These are phyloP conservation scores for Candida sojae DNA, from an alignment of 1,139 yeast species.

Conservation along the genomic window DNA sequence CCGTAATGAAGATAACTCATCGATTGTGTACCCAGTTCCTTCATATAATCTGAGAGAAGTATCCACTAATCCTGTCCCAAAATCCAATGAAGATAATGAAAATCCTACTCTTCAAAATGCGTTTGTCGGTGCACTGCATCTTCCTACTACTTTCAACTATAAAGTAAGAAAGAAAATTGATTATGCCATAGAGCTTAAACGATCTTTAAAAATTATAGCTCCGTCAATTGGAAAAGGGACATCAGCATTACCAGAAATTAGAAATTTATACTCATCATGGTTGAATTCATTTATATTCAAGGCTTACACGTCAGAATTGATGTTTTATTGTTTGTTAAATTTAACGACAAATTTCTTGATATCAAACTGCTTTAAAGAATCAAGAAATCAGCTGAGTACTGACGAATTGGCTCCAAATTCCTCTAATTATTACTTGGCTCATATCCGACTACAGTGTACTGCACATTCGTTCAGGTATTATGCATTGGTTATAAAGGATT, in stretches of 20 bases:
- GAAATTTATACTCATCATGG: slow-evolving; percentile 37
- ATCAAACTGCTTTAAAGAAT: slow-evolving; percentile 31
- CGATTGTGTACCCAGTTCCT: slow-evolving; percentile 39
- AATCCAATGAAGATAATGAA: neutral
- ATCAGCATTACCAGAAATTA: slow-evolving; percentile 30
- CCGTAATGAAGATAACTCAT: slow-evolving; percentile 28
- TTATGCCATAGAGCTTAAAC: slow-evolving; percentile 17
- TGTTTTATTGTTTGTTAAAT: slow-evolving; percentile 43
- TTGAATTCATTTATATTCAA: slow-evolving; percentile 33
- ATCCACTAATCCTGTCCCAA: neutral
- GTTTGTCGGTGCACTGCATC: slow-evolving; percentile 15
- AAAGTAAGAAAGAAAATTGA: slow-evolving; percentile 14
- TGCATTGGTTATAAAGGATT: slow-evolving; percentile 37
- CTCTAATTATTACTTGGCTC: slow-evolving; percentile 6
- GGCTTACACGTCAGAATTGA: slow-evolving; percentile 25
- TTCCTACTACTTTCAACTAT: slow-evolving; percentile 15
- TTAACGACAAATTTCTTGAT: slow-evolving; percentile 44
- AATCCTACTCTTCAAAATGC: neutral
- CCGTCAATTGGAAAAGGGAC: slow-evolving; percentile 29
- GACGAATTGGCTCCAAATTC: slow-evolving; percentile 4
- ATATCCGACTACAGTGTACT: slow-evolving; percentile 2
- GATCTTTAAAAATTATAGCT: slow-evolving; percentile 15
- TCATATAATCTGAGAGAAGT: slow-evolving; percentile 3
- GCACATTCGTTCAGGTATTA: slow-evolving; percentile 33
- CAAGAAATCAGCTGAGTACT: slow-evolving; percentile 2